Evolutionary conservation across 192 early-diverging fungal species (phyloP).

Genomic region (Backusella psychrophila): DNA sequence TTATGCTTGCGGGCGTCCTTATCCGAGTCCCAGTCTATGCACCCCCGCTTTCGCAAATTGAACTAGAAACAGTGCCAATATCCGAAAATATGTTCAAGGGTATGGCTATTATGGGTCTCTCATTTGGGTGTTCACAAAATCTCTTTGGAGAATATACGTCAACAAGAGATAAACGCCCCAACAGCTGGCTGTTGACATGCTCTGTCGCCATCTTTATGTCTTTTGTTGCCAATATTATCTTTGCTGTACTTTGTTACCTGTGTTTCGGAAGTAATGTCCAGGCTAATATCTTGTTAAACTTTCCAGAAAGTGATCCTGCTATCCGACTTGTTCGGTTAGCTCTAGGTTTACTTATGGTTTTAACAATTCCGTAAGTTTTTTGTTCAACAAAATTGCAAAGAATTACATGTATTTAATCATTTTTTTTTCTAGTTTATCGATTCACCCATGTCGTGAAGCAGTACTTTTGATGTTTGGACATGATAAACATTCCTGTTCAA

Average conservation of each 20-base stretch:
- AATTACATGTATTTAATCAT: neutral
- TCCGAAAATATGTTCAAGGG: constrained; percentile 55
- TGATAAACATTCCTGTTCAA: constrained; percentile 25
- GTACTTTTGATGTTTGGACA: constrained; percentile 40
- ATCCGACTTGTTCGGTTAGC: constrained; percentile 57
- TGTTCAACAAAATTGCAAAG: neutral
- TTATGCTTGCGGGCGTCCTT: constrained; percentile 57
- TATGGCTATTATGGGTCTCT: constrained; percentile 65
- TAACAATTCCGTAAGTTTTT: constrained; percentile 47
- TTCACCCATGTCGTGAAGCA: constrained; percentile 46
- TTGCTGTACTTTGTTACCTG: constrained; percentile 58
- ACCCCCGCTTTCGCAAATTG: neutral
- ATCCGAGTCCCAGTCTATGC: constrained; percentile 54
- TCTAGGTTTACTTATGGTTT: constrained; percentile 57
- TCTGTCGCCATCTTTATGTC: constrained; percentile 44
- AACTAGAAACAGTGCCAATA: constrained; percentile 5
- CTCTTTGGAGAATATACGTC: constrained; percentile 53
- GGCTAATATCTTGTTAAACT: constrained; percentile 67
- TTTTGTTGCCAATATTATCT: constrained; percentile 51
- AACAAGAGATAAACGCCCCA: constrained; percentile 36
- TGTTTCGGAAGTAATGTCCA: constrained; percentile 58
- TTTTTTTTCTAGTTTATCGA: constrained; percentile 14
- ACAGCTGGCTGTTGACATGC: constrained; percentile 45
- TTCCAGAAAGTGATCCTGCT: constrained; percentile 48
- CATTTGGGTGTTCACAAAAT: constrained; percentile 61